These are phyloP conservation scores for Alternaria triticimaculans DNA, from an alignment of 2,329 filamentous ascomycete genomes.

Conservation along the genomic window DNA sequence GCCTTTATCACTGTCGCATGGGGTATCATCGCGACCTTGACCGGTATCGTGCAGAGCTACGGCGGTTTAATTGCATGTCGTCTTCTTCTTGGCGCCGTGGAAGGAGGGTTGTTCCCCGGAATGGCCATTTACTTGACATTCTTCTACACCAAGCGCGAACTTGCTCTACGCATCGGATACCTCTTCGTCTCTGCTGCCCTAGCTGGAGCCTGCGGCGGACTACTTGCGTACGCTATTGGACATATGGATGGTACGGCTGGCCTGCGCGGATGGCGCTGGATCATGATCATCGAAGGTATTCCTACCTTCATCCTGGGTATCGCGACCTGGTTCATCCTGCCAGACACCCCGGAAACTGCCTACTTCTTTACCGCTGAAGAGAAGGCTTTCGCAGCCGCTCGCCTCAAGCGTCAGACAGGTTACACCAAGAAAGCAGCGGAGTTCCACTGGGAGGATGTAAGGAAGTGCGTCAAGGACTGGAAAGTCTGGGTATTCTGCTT, in stretches of 20 bases:
- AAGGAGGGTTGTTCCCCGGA: conserved; percentile 74
- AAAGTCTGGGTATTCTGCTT: conserved; percentile 74
- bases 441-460: conserved; percentile 69
- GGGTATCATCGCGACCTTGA: conserved; percentile 69
- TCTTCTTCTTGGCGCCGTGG: conserved; percentile 70
- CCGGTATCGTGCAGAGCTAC: conserved; percentile 71
- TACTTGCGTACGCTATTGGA: conserved; percentile 76
- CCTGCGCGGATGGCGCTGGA: conserved; percentile 73
- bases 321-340: conserved; percentile 64
- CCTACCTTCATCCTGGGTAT: conserved; percentile 63
- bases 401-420: conserved; percentile 59
- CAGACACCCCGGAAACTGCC: conserved; percentile 70
- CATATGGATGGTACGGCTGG: conserved; percentile 73
- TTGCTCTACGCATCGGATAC: conserved; percentile 75
- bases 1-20: conserved; percentile 66
- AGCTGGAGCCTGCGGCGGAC: conserved; percentile 73
- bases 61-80: conserved; percentile 71
- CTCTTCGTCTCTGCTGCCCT: conserved; percentile 74
- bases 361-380: conserved; percentile 67
- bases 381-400: conserved; percentile 61
- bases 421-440: conserved; percentile 57
- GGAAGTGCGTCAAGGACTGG: conserved; percentile 74
- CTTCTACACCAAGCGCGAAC: conserved; percentile 77
- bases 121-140: conserved; percentile 74
- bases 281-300: conserved; percentile 69